Percentiles rank a stretch among this genome's conserved stretches.
phyloP scores from a whole-genome alignment of 2,329 filamentous ascomycete species.

The Akanthomyces muscarius region DNA sequence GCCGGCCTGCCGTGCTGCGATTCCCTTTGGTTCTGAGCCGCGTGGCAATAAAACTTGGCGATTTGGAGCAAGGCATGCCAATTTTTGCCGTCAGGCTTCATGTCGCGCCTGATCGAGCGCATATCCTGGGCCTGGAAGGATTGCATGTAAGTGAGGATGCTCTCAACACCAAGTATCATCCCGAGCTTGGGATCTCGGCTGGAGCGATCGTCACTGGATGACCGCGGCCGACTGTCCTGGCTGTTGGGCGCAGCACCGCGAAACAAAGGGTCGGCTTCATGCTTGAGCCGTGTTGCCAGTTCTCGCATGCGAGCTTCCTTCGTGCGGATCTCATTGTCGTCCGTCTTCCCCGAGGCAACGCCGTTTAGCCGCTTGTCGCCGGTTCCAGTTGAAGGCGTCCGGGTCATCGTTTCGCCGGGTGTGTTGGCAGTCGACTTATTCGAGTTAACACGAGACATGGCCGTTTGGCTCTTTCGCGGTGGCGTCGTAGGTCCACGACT shows the following conservation, averaged over 20 bases:
- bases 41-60: slow-evolving; percentile 36
- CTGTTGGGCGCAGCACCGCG: slow-evolving; percentile 23
- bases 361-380: slow-evolving; percentile 31
- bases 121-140: slow-evolving; percentile 46
- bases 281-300: slow-evolving; percentile 51
- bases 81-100: slow-evolving; percentile 35
- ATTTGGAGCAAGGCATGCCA: slow-evolving; percentile 47
- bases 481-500: slow-evolving; percentile 44
- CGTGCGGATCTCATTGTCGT: slow-evolving; percentile 30
- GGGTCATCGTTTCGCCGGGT: slow-evolving; percentile 41
- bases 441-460: slow-evolving; percentile 53
- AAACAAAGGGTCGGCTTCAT: slow-evolving; percentile 46
- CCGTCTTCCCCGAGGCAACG: slow-evolving; percentile 25
- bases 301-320: slow-evolving; percentile 35
- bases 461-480: slow-evolving; percentile 46
- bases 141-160: slow-evolving; percentile 50
- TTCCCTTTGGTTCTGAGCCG: slow-evolving; percentile 32
- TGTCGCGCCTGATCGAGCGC: slow-evolving; percentile 39
- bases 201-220: slow-evolving; percentile 24
- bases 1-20: slow-evolving; percentile 35
- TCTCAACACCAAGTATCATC: slow-evolving; percentile 44
- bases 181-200: slow-evolving; percentile 40
- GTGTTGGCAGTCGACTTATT: slow-evolving; percentile 51
- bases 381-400: slow-evolving; percentile 20
- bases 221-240: slow-evolving; percentile 21